Evolutionary conservation across 2,329 filamentous ascomycete species (phyloP), one percentile per base, ranked within the genome.

Genomic region (Ophiostoma himal-ulmi): DNA sequence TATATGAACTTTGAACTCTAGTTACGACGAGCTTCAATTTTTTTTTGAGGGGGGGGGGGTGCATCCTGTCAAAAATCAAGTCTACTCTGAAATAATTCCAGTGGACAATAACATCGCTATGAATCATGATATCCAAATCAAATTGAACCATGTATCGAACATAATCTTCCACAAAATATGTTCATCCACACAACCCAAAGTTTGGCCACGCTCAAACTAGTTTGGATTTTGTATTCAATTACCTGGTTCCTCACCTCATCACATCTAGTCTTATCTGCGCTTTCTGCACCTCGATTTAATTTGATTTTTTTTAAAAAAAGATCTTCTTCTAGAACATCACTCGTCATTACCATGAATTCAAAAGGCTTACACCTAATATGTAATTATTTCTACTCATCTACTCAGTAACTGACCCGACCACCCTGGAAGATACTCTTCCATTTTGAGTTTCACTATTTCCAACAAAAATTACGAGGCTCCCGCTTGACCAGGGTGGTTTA

Each of bases 401-500:
- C 30, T 57, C n/a, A 26, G 52, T 57, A 57, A 57, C 52, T 57
- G 52, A 26, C 52, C 52, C 26, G 52, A 26, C 52, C 52, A 57
- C 22, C 44, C 44, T 48, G 20, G 14, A 8, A 26, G 52, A 30
- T 57, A 22, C 57, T 62, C n/a, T 54, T 26, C n/a, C 57, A 62
- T 36, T 36, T 62, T 62, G 1, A 57, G 13, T 30, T 30, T 60
- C 10, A 26, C 54, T 62, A 13, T 62, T 62, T 7, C 2, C 11
- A 22, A 30, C 6, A 13, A 36, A 64, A 37, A 34, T 39, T 65
- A 65, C 62, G 62, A 65, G 62, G 62, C 62, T 65, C 62, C 62
- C 62, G 62, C 62, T 65, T 65, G 30, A 36, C 62, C 34, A n/a
- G 62, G 62, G 8, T 64, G 60, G 60, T 64, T 64, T 37, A 17